Evolutionary conservation across 371 early-diverging fungal genomes (phyloP).

Genomic region (Conidiobolus incongruus): DNA sequence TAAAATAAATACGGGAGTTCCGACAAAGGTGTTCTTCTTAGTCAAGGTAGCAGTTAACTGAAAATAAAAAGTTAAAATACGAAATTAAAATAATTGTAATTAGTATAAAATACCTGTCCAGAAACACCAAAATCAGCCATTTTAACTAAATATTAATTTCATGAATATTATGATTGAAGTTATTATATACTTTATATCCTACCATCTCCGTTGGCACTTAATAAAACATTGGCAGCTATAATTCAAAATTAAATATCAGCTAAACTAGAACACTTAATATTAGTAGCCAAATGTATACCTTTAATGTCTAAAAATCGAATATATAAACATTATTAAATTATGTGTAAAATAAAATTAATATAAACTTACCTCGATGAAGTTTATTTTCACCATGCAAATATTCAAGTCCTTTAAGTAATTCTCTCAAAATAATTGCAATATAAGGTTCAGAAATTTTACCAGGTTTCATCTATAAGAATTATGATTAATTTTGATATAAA

Average conservation of each 20-base stretch:
- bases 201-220: constrained; percentile 49
- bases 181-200: constrained; percentile 5
- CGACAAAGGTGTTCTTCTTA: constrained; percentile 95
- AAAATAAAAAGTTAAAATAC: neutral
- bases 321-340: neutral
- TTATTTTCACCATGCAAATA: constrained; percentile 87
- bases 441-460: constrained; percentile 62
- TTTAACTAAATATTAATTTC: constrained; percentile 39
- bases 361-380: constrained; percentile 61
- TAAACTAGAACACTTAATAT: neutral
- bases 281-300: constrained; percentile 13
- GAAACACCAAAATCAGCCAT: constrained; percentile 97
- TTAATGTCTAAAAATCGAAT: constrained; percentile 30
- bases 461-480: constrained; percentile 39
- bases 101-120: constrained; percentile 37
- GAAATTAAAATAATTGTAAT: neutral
- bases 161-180: neutral
- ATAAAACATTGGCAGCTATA: constrained; percentile 67
- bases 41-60: constrained; percentile 76
- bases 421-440: constrained; percentile 81
- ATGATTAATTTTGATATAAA: neutral
- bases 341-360: neutral
- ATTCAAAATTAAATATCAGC: constrained; percentile 8
- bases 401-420: constrained; percentile 74
- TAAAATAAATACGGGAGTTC: constrained; percentile 80